Evolutionary conservation across 495 filamentous ascomycete genomes (phyloP), one percentile per base, ranked within the genome.

Genomic region (Ascodesmis nigricans): DNA sequence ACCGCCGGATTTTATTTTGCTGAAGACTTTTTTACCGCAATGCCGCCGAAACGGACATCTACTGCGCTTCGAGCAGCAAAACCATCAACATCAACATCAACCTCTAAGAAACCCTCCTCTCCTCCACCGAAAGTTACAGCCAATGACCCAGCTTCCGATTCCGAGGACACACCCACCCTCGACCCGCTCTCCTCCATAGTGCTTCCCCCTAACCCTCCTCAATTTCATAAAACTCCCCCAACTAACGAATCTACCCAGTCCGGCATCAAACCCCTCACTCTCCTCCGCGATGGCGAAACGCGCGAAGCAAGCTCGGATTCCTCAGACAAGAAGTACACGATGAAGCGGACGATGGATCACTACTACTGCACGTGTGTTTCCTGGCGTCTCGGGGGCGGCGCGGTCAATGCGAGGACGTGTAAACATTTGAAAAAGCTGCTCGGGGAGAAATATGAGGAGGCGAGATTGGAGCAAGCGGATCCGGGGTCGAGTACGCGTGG

Each of bases 381-480:
- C 13, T 46, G 43, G 43, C 28, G 24, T 29, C 30, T 14, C 8
- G 22, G 22, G 0, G 25, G 22, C 2, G 42, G 36, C 4, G 22
- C 36, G 10, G 31, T 36, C 18, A 40, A 29, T 3, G 35, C 25
- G n/a, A 39, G 43, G 21, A 47, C 44, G n/a, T 49, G 46, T 27
- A 25, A 32, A 4, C 46, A 49, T 20, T 30, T 49, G 26, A 43
- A 44, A 31, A 36, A 31, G 15, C 31, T 49, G 20, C 23, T 49
- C 0, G 46, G 46, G 7, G 21, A 20, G 5, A 45, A 40, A 19
- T 49, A 49, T 8, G 45, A 49, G 39, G 31, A 41, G 17, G 46
- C 39, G 19, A 45, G 46, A 8, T 18, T 49, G 35, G 39, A 43
- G 25, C 34, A 35, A 18, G 35, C 27, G 23, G 34, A 36, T 10